Percentiles rank a stretch among this genome's conserved stretches.
Conservation (phyloP, 2,329 filamentous ascomycete species). For the Aspergillus sclerotialis region DNA sequence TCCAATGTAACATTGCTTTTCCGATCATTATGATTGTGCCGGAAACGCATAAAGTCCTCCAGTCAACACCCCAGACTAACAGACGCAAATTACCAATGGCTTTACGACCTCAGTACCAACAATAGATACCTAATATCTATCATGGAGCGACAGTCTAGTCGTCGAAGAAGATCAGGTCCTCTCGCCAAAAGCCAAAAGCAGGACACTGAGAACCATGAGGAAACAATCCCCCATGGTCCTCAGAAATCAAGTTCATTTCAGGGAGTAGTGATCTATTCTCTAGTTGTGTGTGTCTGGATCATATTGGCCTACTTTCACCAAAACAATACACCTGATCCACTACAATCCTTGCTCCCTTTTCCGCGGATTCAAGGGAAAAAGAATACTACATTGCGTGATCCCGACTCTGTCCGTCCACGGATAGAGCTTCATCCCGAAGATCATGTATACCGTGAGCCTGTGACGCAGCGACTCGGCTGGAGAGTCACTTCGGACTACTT, state of each 20-base stretch:
- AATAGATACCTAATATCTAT: too few relatives aligned
- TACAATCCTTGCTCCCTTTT: background rate
- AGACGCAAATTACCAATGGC: background rate
- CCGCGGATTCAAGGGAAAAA: background rate
- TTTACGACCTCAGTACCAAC: too few relatives aligned
- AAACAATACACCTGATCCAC: background rate
- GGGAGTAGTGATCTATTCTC: conserved; percentile 8
- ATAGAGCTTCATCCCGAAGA: conserved; percentile 36
- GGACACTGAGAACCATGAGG: too few relatives aligned
- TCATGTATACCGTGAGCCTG: conserved; percentile 31
- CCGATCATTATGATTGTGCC: too few relatives aligned
- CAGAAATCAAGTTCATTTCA: too few relatives aligned
- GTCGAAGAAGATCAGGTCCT: conserved; percentile 4
- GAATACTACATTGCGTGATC: conserved; percentile 1
- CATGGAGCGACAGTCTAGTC: conserved; percentile 15
- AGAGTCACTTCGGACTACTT: conserved; percentile 31
- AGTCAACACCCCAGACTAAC: too few relatives aligned
- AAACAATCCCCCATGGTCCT: too few relatives aligned
- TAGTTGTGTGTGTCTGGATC: conserved; percentile 11
- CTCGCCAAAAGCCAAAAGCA: too few relatives aligned
- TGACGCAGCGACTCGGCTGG: conserved; percentile 33
- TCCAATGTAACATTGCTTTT: too few relatives aligned
- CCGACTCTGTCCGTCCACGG: conserved; percentile 9
- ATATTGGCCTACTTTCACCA: conserved; percentile 9
- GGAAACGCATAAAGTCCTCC: too few relatives aligned